Evolutionary conservation across 2,329 filamentous ascomycete species (phyloP).

Genomic region (Fusarium sp.): DNA sequence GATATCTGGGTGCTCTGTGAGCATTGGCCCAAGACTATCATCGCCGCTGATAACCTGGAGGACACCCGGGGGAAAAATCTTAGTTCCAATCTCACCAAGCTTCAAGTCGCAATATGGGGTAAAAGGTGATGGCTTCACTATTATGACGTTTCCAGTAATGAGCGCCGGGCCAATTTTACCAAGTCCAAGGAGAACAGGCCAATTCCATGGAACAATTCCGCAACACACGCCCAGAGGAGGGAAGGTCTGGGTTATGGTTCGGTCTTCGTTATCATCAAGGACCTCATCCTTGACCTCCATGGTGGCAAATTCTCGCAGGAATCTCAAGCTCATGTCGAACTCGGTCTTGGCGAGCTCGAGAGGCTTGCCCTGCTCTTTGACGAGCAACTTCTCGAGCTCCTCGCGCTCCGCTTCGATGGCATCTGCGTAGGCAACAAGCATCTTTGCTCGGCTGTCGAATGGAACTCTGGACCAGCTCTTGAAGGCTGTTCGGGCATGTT

Average conservation of each 20-base stretch:
- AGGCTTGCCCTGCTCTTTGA: background rate
- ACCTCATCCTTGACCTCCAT: background rate
- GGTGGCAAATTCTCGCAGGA: background rate
- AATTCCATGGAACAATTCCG: constrained; percentile 1
- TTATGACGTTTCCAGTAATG: constrained; percentile 64
- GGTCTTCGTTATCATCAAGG: background rate
- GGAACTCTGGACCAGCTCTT: background rate
- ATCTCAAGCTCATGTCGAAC: background rate
- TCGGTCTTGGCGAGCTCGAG: background rate
- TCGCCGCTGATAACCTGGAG: constrained; percentile 59
- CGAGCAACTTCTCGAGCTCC: background rate
- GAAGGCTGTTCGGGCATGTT: background rate
- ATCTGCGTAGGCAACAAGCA: background rate
- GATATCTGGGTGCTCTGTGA: constrained; percentile 67
- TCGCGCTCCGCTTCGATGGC: background rate
- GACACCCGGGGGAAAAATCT: constrained; percentile 68
- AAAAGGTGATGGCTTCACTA: constrained; percentile 67
- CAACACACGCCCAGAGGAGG: background rate
- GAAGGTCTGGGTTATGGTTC: background rate
- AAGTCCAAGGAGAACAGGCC: background rate
- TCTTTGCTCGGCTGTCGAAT: background rate
- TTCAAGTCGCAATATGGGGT: constrained; percentile 49
- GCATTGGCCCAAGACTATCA: constrained; percentile 67
- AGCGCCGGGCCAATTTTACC: constrained; percentile 59
- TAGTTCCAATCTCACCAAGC: constrained; percentile 54